Evolutionary conservation across 306 rosid species (phyloP).

Genomic region (Heteromeles arbutifolia): DNA sequence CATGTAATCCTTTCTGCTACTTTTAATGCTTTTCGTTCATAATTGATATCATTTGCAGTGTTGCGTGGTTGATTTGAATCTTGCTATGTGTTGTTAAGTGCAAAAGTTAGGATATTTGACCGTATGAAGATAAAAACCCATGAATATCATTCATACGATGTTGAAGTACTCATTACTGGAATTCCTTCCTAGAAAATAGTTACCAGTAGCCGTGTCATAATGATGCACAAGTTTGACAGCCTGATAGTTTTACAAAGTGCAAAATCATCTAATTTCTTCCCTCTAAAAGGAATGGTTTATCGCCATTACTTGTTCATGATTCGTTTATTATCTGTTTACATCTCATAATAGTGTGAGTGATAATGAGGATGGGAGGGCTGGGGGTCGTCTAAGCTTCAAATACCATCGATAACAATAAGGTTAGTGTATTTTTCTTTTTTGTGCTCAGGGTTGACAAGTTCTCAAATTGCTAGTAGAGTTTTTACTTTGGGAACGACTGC

Average conservation of each 20-base stretch:
- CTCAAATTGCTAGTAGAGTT: slow-evolving; percentile 66
- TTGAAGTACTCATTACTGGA: neutral
- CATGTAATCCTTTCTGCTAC: slow-evolving; percentile 50
- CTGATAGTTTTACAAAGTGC: neutral
- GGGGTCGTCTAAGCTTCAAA: neutral
- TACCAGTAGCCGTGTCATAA: neutral
- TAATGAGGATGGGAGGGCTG: neutral
- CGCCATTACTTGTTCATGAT: neutral
- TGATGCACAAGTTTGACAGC: neutral
- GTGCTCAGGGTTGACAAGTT: slow-evolving; percentile 46
- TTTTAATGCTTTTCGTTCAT: neutral
- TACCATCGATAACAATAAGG: neutral
- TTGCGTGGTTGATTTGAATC: neutral
- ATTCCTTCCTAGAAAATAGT: neutral
- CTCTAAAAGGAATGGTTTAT: neutral
- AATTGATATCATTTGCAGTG: neutral
- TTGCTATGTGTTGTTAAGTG: neutral
- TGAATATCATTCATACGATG: neutral
- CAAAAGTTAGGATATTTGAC: neutral
- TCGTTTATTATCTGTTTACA: neutral
- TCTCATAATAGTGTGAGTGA: neutral
- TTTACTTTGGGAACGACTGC: slow-evolving; percentile 75
- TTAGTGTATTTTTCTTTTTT: neutral
- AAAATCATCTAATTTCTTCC: neutral
- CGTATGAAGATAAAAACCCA: neutral